Evolutionary conservation across 2,329 filamentous ascomycete genomes (phyloP).

Genomic region (Colletotrichum tanaceti): DNA sequence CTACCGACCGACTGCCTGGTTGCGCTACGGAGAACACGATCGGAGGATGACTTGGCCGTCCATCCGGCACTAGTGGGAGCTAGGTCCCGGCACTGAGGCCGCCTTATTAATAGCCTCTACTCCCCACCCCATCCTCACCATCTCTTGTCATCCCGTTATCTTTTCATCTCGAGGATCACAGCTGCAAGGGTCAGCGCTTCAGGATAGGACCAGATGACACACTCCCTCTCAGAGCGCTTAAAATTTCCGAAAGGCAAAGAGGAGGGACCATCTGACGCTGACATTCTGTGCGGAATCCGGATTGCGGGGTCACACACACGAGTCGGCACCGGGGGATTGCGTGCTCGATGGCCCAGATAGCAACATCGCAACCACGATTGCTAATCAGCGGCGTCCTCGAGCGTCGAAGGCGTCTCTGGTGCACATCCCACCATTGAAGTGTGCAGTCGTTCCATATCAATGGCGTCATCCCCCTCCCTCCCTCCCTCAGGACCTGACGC

Average conservation of each 20-base stretch:
- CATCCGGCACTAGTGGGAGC: background rate
- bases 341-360: slow-evolving; percentile 35
- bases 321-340: slow-evolving; percentile 33
- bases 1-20: slow-evolving; percentile 16
- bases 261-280: background rate
- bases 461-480: slow-evolving; percentile 34
- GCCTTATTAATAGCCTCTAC: background rate
- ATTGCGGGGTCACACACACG: slow-evolving; percentile 28
- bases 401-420: slow-evolving; percentile 1
- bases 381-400: slow-evolving; percentile 24
- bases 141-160: background rate
- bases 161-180: background rate
- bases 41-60: background rate
- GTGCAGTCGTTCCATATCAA: slow-evolving; percentile 5
- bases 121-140: background rate
- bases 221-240: background rate
- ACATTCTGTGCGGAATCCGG: slow-evolving; percentile 9
- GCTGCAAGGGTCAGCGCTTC: background rate
- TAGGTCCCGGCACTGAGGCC: background rate
- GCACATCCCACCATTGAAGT: slow-evolving; percentile 7
- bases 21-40: background rate
- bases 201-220: slow-evolving; percentile 2
- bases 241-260: slow-evolving; percentile 5
- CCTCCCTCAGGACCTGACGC: background rate
- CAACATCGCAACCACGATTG: slow-evolving; percentile 35